phyloP scores from a whole-genome alignment of 2,329 filamentous ascomycete species.

The Pseudogymnoascus sp. region DNA sequence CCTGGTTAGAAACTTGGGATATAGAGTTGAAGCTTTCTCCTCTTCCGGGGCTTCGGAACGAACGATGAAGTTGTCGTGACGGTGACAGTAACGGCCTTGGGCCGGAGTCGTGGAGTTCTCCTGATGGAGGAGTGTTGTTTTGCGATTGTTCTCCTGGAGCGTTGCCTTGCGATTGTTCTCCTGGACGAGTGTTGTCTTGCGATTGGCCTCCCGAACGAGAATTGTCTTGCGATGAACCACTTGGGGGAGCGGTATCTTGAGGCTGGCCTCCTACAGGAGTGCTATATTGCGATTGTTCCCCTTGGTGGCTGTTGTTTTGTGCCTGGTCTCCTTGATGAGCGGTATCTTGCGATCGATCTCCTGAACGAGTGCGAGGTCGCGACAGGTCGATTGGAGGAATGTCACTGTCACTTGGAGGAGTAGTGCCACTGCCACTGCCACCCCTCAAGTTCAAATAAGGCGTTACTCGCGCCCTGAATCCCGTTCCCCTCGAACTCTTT shows the following conservation, averaged over 20 bases:
- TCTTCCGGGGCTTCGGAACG: background rate
- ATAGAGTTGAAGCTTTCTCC: background rate
- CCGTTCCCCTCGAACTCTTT: background rate
- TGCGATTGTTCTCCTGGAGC: background rate
- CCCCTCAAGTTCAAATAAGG: background rate
- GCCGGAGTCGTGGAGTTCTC: background rate
- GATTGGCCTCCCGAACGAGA: background rate
- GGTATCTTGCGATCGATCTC: background rate
- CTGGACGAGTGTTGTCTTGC: background rate
- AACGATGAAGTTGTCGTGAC: background rate
- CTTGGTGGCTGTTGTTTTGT: background rate
- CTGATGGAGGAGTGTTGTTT: background rate
- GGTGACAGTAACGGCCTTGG: background rate
- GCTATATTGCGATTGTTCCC: background rate
- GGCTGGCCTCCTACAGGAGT: background rate
- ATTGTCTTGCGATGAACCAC: background rate
- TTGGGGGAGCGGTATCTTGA: background rate
- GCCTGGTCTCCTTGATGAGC: background rate
- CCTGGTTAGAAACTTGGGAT: background rate
- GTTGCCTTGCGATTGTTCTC: background rate
- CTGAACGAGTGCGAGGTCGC: background rate
- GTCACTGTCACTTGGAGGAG: background rate
- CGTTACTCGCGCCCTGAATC: background rate
- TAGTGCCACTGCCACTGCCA: background rate
- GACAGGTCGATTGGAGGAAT: background rate